Evolutionary conservation across 371 early-diverging fungal genomes (phyloP), one percentile per base, ranked within the genome.

Genomic region (Chytridium lagenaria): DNA sequence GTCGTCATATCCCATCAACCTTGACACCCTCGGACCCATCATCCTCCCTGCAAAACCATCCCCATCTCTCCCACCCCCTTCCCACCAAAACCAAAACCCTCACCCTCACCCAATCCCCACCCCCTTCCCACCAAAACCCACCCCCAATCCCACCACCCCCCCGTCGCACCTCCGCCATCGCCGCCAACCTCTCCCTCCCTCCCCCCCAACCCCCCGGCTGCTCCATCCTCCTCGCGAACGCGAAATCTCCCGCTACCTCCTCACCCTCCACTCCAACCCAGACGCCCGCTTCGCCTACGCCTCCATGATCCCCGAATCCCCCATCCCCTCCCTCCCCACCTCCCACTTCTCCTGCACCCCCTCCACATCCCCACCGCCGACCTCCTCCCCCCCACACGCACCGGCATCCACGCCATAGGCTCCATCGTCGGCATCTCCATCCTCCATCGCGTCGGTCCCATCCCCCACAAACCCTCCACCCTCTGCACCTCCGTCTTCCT

Each of bases 251-350:
- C 26, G 16, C 10, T 55, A 55, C 36, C 63, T 63, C 15, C 36
- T 37, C 3, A 30, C 37, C 3, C 36, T 28, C 31, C 63, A 63
- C 63, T 63, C 63, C 7, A 63, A 63, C 63, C 63, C 63, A 12
- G 63, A 63, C 63, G 63, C 63, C 3, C 30, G 63, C 3, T 63
- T 63, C 23, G 63, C 63, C 5, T 63, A 63, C 36, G 63, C 63
- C 30, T 12, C 12, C 63, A 63, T 63, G 26, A 36, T 63, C 12
- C 36, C 63, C 34, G 30, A 30, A 30, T 36, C 63, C 19, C 33
- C 31, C 63, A 3, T 63, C 7, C 36, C 63, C 3, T 63, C 63
- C 63, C 7, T 7, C 3, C 30, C 23, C 7, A 12, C 63, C 34
- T 57, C 44, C 44, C 12, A 12, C 12, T 44, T 19, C 7, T 44